Conservation (phyloP, 441 rosid genomes). For the Croton laevigatus region DNA sequence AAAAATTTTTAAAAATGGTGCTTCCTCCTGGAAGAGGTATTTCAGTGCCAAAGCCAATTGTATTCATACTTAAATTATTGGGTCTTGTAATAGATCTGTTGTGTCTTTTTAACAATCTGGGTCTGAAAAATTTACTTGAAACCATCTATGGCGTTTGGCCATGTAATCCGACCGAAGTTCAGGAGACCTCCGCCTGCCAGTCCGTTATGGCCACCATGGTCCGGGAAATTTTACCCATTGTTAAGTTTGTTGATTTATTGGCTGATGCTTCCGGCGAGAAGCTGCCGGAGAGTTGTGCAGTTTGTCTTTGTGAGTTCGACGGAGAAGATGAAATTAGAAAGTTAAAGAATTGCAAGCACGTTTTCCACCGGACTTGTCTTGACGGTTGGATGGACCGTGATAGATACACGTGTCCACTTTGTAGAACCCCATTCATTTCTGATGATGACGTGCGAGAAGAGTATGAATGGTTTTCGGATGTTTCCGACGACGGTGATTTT, state of each 20-base stretch:
- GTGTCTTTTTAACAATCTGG: slow-evolving; percentile 48
- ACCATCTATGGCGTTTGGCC: slow-evolving; percentile 38
- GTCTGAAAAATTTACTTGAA: slow-evolving; percentile 80
- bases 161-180: slow-evolving; percentile 26
- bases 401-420: slow-evolving; percentile 75
- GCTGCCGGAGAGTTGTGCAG: slow-evolving; percentile 68
- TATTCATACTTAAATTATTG: slow-evolving; percentile 60
- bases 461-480: slow-evolving; percentile 61
- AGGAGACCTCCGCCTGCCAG: slow-evolving; percentile 23
- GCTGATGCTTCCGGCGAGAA: slow-evolving; percentile 19
- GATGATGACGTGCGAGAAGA: slow-evolving; percentile 56
- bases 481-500: slow-evolving; percentile 32
- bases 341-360: slow-evolving; percentile 71
- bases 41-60: slow-evolving; percentile 55
- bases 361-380: slow-evolving; percentile 69
- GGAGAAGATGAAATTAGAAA: slow-evolving; percentile 62
- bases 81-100: slow-evolving; percentile 58
- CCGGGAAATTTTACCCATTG: slow-evolving; percentile 75
- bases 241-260: slow-evolving; percentile 46
- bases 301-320: slow-evolving; percentile 75
- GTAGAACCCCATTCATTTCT: slow-evolving; percentile 71
- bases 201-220: slow-evolving; percentile 54
- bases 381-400: slow-evolving; percentile 92
- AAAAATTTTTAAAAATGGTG: no score
- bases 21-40: no score